Base-by-base conservation (phyloP, 192 early-diverging fungal genomes). In the Coemansia sp. region DNA sequence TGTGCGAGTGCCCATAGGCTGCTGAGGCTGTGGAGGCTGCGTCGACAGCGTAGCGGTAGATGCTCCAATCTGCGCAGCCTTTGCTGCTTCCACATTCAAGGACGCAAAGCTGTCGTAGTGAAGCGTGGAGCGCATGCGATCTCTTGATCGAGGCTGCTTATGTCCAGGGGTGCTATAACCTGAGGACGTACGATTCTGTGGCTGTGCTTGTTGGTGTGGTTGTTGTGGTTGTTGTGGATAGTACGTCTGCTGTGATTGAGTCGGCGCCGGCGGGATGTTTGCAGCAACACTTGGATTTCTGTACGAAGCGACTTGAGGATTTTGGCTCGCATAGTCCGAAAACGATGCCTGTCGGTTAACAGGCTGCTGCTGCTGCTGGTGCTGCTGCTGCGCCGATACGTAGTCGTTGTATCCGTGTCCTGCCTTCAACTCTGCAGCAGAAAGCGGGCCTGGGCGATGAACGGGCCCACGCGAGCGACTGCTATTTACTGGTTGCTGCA, bases 111-210 rank as follows among this genome's bases (percentile, higher is more conserved):
- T 62, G 59, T 75, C 72, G 43, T 80, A 66, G 53, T 80, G 72
- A 58, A 80, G 68, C 2, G 78, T 80, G 23, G 78, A 80, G 37
- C 78, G 78, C 78, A 80, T 74, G 8, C 78, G 78, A 53, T 80
- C 78, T 49, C 78, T 49, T 28, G 78, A 80, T 34, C 78, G 64
- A 25, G 78, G 78, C 57, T 74, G 78, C 66, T 80, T 80, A 53
- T 80, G 64, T 2, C 78, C 78, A 18, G 78, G 72, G 12, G 60
- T 37, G 15, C 49, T 42, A 16, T 45, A 42, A 0, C 75, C 75
- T 21, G 74, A 37, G 37, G 25, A 42, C 15, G 56, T 10, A 21
- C 57, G 45, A 21, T 26, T 45, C 40, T 31, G 57, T 43, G 18
- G 60, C 52, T 66, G 63, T 26, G 46, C 28, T 26, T 60, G 52